Evolutionary conservation across 2,329 filamentous ascomycete genomes (phyloP).

Genomic region (Penicillium capsulatum): DNA sequence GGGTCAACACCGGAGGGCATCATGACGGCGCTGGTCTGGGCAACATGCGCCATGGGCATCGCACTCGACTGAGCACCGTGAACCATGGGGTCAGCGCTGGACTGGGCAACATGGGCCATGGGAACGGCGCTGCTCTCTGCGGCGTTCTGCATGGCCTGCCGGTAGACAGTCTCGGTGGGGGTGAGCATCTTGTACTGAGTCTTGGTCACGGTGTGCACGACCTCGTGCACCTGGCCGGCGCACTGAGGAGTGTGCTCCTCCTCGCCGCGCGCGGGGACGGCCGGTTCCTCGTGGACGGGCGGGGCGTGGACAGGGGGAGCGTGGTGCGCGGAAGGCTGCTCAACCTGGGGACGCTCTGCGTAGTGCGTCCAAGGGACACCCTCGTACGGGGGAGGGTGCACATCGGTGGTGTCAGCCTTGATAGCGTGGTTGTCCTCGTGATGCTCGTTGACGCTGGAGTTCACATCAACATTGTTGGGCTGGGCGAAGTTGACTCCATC

Average conservation of each 20-base stretch:
- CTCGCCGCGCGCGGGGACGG: slow-evolving; percentile 2
- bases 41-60: not conserved
- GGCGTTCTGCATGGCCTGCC: slow-evolving; percentile 1
- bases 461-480: slow-evolving; percentile 8
- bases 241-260: slow-evolving; percentile 12
- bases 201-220: slow-evolving; percentile 29
- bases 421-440: slow-evolving; percentile 25
- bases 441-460: slow-evolving; percentile 14
- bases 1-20: not conserved
- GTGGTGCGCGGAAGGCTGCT: not conserved
- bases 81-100: slow-evolving; percentile 5
- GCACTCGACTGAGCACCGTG: not conserved
- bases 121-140: slow-evolving; percentile 7
- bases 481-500: slow-evolving; percentile 12
- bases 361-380: slow-evolving; percentile 8
- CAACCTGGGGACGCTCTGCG: slow-evolving; percentile 1
- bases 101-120: slow-evolving; percentile 7
- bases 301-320: not conserved
- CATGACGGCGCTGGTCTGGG: slow-evolving; percentile 8
- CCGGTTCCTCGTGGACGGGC: slow-evolving; percentile 1
- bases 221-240: slow-evolving; percentile 17
- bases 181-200: slow-evolving; percentile 18
- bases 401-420: slow-evolving; percentile 15
- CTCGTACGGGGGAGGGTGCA: slow-evolving; percentile 10
- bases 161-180: slow-evolving; percentile 15